Percentiles rank a stretch among this genome's conserved stretches.
phyloP scores from a whole-genome alignment of 495 filamentous ascomycete species.

The Glonium stellatum region DNA sequence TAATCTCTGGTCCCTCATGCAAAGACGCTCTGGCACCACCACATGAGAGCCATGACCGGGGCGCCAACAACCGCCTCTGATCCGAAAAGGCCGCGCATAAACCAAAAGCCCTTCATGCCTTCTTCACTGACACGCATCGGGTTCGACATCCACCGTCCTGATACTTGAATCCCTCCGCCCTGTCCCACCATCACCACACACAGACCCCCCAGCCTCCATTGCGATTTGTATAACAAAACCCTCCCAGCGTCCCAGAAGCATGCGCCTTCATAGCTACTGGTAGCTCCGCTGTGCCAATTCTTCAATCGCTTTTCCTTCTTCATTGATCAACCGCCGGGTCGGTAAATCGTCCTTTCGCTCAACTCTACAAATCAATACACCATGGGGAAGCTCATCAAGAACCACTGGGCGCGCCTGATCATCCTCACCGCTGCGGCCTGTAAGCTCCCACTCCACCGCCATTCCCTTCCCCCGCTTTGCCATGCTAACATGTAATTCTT shows the following conservation, averaged over 20 bases:
- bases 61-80: not conserved
- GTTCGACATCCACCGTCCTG: constrained; percentile 1
- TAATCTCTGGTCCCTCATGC: not conserved
- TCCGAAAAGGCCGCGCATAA: not conserved
- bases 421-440: constrained; percentile 76
- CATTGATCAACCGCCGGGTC: constrained; percentile 18
- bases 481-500: constrained; percentile 28
- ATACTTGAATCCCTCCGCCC: not conserved
- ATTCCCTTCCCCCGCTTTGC: not conserved
- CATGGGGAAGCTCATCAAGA: constrained; percentile 98
- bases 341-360: constrained; percentile 24
- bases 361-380: constrained; percentile 28
- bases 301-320: constrained; percentile 17
- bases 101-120: constrained; percentile 5
- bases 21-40: not conserved
- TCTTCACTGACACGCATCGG: not conserved
- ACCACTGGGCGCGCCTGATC: constrained; percentile 94
- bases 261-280: constrained; percentile 26
- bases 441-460: constrained; percentile 43
- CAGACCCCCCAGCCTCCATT: not conserved
- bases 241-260: constrained; percentile 7
- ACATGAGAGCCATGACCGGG: not conserved
- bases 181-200: not conserved
- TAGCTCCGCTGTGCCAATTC: constrained; percentile 28
- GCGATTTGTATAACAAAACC: constrained; percentile 22